Conservation (phyloP, 177 flowering plant species). For the Vitis hybrid region DNA sequence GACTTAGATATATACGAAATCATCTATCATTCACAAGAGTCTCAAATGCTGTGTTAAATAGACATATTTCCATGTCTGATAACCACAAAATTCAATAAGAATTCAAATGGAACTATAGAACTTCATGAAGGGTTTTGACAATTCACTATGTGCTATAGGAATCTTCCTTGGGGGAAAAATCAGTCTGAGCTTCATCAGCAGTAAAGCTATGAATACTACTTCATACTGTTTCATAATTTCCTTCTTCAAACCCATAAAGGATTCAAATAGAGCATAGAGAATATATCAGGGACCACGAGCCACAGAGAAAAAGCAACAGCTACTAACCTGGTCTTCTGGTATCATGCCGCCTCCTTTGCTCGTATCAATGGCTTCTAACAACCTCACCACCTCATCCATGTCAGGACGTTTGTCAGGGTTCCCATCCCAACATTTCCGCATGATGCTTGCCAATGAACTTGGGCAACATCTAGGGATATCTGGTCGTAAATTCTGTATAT, state of each 20-base stretch:
- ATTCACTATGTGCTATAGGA: not conserved
- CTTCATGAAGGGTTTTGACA: not conserved
- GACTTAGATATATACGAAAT: not conserved
- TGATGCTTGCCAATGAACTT: constrained; percentile 41
- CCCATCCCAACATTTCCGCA: constrained; percentile 65
- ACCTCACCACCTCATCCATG: constrained; percentile 69
- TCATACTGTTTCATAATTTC: not conserved
- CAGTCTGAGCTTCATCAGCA: not conserved
- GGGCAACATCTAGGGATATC: constrained; percentile 71
- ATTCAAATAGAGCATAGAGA: not conserved
- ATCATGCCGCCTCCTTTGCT: constrained; percentile 75
- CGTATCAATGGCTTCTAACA: constrained; percentile 60
- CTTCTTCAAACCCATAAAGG: not conserved
- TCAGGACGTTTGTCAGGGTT: constrained; percentile 62
- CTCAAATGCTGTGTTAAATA: no score
- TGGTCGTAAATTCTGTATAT: constrained; percentile 54
- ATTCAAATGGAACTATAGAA: not conserved
- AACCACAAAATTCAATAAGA: no score
- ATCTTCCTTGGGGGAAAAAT: not conserved
- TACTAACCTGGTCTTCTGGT: constrained; percentile 43
- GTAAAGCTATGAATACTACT: not conserved
- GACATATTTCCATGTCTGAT: no score
- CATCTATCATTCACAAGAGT: no score
- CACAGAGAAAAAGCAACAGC: constrained; percentile 40
- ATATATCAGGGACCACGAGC: constrained; percentile 45